Evolutionary conservation across 768 basidiomycete genomes (phyloP), one percentile per base, ranked within the genome.

Genomic region (Sarcodon sp.): DNA sequence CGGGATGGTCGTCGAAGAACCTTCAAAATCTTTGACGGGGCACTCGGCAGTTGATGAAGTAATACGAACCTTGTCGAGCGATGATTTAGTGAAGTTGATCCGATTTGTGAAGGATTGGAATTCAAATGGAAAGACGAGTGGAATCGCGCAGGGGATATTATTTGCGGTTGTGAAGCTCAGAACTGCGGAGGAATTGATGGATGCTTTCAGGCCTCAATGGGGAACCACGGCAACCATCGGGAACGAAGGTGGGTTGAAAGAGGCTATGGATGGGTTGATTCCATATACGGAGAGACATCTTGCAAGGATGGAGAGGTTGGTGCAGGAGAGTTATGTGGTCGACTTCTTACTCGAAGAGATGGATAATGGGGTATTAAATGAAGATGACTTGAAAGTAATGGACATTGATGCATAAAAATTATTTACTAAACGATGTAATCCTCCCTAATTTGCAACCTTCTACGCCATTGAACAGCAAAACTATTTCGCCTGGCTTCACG

Each of bases 211-310:
- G 39, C 39, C 39, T 41, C 39, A 13, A 41, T 27, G 21, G 31
- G 48, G 54, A 16, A 55, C 55, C 38, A 43, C 48, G 1, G 46
- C 53, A 5, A 55, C 49, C 50, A 53, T 15, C 51, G 55, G 35
- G 7, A 43, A 46, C 6, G 21, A 46, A 21, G 57, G 52, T 3
- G 60, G 58, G 43, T 60, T 87, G 45, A 80, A 79, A 56, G 90
- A 96, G 46, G 63, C 94, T 47, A 64, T 97, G 9, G 88, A 92
- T 43, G 84, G 80, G 4, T 67, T 97, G 47, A 77, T 97, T 45
- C 92, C 96, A 9, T 99, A 98, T 60, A 93, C 93, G 7, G 90
- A 94, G 61, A 75, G 96, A 46, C 96, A 99, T 66, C 76, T 93
- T 38, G 66, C 80, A 35, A 71, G 93, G 55, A 75, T 92, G 62